phyloP scores from a whole-genome alignment of 768 basidiomycete genomes.

The Jaapia argillacea region DNA sequence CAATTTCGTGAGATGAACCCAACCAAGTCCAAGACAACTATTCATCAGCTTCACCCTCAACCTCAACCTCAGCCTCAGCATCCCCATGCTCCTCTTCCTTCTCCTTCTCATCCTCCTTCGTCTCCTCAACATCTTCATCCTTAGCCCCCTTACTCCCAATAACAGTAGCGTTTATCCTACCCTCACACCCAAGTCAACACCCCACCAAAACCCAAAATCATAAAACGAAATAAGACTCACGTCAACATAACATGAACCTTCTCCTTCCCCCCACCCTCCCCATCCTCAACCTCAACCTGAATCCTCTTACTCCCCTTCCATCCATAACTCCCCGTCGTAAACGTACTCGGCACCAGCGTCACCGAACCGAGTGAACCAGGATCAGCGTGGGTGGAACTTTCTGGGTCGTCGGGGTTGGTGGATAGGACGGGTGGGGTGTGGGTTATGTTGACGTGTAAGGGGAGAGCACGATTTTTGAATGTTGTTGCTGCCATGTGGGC shows the following conservation, averaged over 20 bases:
- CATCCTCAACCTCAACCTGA: slow-evolving; percentile 50
- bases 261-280: slow-evolving; percentile 40
- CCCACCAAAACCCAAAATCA: not conserved
- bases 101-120: slow-evolving; percentile 19
- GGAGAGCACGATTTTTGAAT: slow-evolving; percentile 59
- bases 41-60: slow-evolving; percentile 16
- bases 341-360: slow-evolving; percentile 46
- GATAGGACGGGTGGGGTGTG: slow-evolving; percentile 41
- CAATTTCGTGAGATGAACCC: no score
- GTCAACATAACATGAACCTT: slow-evolving; percentile 67
- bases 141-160: slow-evolving; percentile 53
- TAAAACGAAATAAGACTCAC: slow-evolving; percentile 32
- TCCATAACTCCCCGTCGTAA: slow-evolving; percentile 72
- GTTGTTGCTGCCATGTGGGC: slow-evolving; percentile 33
- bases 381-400: slow-evolving; percentile 31
- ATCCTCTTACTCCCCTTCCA: slow-evolving; percentile 75
- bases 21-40: no score
- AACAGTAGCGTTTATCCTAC: slow-evolving; percentile 72
- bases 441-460: slow-evolving; percentile 59
- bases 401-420: slow-evolving; percentile 23
- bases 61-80: slow-evolving; percentile 13
- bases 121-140: slow-evolving; percentile 24
- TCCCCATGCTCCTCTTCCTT: slow-evolving; percentile 12
- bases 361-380: slow-evolving; percentile 51
- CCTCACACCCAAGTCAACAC: slow-evolving; percentile 3